phyloP scores from a whole-genome alignment of 352 stramenopile species.

The Phytophthora cryptogea region DNA sequence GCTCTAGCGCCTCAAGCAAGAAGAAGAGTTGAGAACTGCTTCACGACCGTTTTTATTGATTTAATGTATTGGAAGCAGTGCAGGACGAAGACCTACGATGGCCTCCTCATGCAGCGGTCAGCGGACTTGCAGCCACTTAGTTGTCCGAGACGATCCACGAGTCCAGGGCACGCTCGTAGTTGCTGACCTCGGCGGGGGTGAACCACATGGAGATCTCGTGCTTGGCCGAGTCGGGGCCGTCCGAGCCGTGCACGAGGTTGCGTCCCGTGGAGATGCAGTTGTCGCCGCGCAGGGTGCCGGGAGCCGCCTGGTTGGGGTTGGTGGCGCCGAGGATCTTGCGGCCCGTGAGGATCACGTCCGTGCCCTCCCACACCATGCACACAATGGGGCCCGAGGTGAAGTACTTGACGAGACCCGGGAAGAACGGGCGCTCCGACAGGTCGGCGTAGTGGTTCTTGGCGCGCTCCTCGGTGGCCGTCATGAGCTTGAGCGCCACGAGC shows the following conservation, averaged over 20 bases:
- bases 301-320: constrained; percentile 93
- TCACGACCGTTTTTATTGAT: constrained; percentile 30
- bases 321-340: constrained; percentile 96
- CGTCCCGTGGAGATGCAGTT: constrained; percentile 91
- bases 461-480: constrained; percentile 91
- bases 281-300: constrained; percentile 94
- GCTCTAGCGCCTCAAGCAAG: constrained; percentile 2
- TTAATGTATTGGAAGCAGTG: constrained; percentile 34
- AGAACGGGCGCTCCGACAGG: constrained; percentile 92
- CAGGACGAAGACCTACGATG: constrained; percentile 2
- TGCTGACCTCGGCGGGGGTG: constrained; percentile 89
- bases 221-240: constrained; percentile 91
- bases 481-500: constrained; percentile 94
- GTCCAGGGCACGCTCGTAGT: constrained; percentile 89
- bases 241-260: constrained; percentile 94
- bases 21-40: constrained; percentile 5
- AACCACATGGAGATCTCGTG: constrained; percentile 96
- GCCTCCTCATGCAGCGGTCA: background rate
- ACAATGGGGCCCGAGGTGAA: constrained; percentile 95
- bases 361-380: constrained; percentile 95
- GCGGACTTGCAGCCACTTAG: constrained; percentile 40
- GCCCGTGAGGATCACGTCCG: constrained; percentile 93
- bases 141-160: constrained; percentile 91
- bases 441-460: constrained; percentile 94
- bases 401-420: constrained; percentile 89